Base-by-base conservation (phyloP, 495 filamentous ascomycete species). In the Acidomyces sp. region DNA sequence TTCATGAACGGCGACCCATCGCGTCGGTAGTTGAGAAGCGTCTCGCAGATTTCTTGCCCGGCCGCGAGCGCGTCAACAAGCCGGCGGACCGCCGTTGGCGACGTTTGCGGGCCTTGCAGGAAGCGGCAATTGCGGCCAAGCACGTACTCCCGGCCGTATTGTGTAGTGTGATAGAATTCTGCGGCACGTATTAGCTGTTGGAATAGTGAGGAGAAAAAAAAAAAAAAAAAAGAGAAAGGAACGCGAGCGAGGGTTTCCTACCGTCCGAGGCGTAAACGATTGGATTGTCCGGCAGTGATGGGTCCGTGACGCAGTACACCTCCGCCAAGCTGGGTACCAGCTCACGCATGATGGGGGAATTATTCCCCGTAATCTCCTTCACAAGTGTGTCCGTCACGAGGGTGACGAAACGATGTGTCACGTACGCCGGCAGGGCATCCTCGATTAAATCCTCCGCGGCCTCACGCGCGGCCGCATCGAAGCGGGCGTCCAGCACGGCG, bases 1-100 rank as follows among this genome's bases (percentile, higher is more conserved):
- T 78, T 80, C 64, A 78, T 72, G 51, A 80, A 80, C 0, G 71
- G 73, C 1, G 68, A 71, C 2, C 75, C 75, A 43, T 78, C 75
- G 37, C 74, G 59, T 26, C 72, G 60, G 48, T 83, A 83, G 52
- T 83, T 81, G 0, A 83, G 59, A 10, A 83, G 62, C 0, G 76
- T 64, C 45, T 84, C 80, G 35, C 68, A 78, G 32, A 79, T 69
- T 46, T 81, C 77, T 31, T 72, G 62, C 9, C 74, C 72, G 3
- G 56, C 64, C 10, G 65, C 55, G 2, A 84, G 45, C 1, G 71
- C 71, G 30, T 72, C 65, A 27, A 66, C 56, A 12, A 85, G 61
- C 34, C 79, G 67, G 35, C 60, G 52, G 2, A 76, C 64, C 27
- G 72, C 68, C 15, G 48, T 49, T 16, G 48, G 55, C 40, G 68